A percentile compares a stretch with the other conserved stretches of the same genome.
These are phyloP conservation scores for Lactifluus subvellereus DNA, from an alignment of 768 basidiomycete genomes.

Conservation along the genomic window DNA sequence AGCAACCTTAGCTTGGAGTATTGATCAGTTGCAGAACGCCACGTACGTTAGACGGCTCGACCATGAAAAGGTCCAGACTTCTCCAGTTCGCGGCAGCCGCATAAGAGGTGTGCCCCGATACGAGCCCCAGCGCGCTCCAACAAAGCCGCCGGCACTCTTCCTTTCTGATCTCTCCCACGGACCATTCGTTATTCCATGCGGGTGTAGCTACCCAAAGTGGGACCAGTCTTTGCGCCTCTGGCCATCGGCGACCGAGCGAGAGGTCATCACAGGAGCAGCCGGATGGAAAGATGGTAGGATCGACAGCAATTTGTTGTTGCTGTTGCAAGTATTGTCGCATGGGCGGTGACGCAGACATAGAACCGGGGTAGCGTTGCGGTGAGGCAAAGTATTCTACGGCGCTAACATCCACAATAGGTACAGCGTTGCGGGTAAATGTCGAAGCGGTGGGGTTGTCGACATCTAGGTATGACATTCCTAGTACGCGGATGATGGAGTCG, in stretches of 20 bases:
- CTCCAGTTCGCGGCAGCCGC: constrained; percentile 38
- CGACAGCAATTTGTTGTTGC: not conserved
- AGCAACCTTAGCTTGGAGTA: not conserved
- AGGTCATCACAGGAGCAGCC: constrained; percentile 43
- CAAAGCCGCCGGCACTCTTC: constrained; percentile 69
- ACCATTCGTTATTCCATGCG: constrained; percentile 54
- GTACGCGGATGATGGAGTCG: constrained; percentile 60
- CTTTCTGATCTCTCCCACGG: constrained; percentile 58
- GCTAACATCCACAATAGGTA: constrained; percentile 8
- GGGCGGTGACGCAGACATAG: not conserved
- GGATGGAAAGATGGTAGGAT: not conserved
- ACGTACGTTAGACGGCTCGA: constrained; percentile 63
- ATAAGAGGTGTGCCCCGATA: constrained; percentile 61
- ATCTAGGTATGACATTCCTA: constrained; percentile 57
- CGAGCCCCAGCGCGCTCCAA: constrained; percentile 63
- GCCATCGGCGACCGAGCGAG: constrained; percentile 49
- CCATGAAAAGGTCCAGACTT: constrained; percentile 45
- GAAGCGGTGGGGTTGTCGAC: constrained; percentile 38
- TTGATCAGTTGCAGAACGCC: not conserved
- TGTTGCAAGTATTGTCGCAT: constrained; percentile 2
- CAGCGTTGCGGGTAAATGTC: constrained; percentile 9
- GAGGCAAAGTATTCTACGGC: constrained; percentile 1
- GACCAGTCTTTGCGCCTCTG: constrained; percentile 44
- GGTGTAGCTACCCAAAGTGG: constrained; percentile 62
- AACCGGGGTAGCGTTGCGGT: not conserved